Evolutionary conservation across 1,284 basidiomycete genomes (phyloP).

Genomic region (Trichosporon coremiiforme): DNA sequence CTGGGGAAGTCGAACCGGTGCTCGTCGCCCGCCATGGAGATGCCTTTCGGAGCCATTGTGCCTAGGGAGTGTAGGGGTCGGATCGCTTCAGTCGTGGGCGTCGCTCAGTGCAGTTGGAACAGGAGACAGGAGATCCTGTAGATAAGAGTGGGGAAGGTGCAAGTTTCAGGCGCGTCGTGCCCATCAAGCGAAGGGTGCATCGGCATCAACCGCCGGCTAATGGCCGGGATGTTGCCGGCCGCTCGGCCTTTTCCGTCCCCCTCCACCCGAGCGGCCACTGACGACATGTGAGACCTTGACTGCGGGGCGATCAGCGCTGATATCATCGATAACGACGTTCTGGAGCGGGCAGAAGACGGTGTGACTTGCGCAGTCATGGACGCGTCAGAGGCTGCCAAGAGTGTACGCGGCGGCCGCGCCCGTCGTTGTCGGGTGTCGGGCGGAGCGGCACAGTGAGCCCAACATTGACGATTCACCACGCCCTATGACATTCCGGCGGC

Average conservation of each 20-base stretch:
- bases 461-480: background rate
- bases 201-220: conserved; percentile 4
- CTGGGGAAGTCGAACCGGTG: conserved; percentile 25
- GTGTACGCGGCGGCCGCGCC: no score
- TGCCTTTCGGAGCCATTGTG: background rate
- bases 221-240: background rate
- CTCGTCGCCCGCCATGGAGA: conserved; percentile 1
- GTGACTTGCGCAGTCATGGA: background rate
- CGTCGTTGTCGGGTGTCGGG: background rate
- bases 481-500: conserved; percentile 9
- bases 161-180: background rate
- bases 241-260: background rate
- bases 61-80: background rate
- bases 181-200: background rate
- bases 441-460: background rate
- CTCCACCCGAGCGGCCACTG: background rate
- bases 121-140: background rate
- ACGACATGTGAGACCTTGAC: background rate
- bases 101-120: background rate
- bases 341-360: background rate
- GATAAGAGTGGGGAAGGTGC: background rate
- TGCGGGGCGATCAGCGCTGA: background rate
- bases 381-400: background rate
- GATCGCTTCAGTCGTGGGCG: background rate
- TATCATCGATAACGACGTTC: background rate